A percentile compares a stretch with the other conserved stretches of the same genome.
Conservation (phyloP, 495 filamentous ascomycete genomes). For the Neurospora africana region DNA sequence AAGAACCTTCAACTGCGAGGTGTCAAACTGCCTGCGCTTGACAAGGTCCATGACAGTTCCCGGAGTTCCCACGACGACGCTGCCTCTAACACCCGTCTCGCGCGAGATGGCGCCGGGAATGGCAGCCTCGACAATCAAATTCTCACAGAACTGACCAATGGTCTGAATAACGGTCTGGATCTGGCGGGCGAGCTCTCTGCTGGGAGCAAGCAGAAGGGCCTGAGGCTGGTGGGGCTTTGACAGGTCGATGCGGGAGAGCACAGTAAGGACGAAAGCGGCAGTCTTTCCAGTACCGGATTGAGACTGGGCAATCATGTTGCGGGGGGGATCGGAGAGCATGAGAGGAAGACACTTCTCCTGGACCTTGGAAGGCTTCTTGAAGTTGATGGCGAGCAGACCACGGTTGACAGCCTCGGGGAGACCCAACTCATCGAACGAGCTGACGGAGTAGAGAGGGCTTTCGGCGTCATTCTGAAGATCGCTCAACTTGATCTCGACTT, state of each 20-base stretch:
- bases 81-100: constrained; percentile 50
- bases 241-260: constrained; percentile 74
- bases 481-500: constrained; percentile 79
- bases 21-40: constrained; percentile 55
- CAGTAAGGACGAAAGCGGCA: constrained; percentile 87
- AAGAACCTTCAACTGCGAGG: constrained; percentile 57
- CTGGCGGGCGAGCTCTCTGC: constrained; percentile 89
- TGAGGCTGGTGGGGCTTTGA: constrained; percentile 58
- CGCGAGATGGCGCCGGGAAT: constrained; percentile 63
- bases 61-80: constrained; percentile 85
- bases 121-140: constrained; percentile 61
- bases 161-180: constrained; percentile 70
- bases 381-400: constrained; percentile 68
- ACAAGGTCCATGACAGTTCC: constrained; percentile 87
- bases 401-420: constrained; percentile 46
- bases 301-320: constrained; percentile 92
- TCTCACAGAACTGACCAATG: constrained; percentile 73
- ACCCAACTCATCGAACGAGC: constrained; percentile 75
- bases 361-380: constrained; percentile 92
- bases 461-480: constrained; percentile 79
- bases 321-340: constrained; percentile 68
- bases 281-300: constrained; percentile 99
- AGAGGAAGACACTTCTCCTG: constrained; percentile 88
- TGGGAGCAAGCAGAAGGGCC: constrained; percentile 82
- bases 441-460: constrained; percentile 77